phyloP scores from a whole-genome alignment of 768 basidiomycete genomes.

The Tephrocybe sp. region DNA sequence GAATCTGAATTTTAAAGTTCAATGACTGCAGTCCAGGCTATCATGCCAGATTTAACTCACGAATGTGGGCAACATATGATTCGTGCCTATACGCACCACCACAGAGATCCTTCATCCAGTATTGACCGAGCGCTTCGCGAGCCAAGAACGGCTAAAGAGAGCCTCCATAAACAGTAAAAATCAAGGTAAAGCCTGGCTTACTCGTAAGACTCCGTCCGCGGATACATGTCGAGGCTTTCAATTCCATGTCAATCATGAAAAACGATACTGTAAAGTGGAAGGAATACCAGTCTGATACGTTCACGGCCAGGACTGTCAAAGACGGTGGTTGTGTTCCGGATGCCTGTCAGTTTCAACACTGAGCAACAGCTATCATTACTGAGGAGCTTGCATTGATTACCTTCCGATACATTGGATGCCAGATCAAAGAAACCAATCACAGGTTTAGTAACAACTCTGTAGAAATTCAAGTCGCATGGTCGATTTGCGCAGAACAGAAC shows the following conservation, averaged over 20 bases:
- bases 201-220: constrained; percentile 83
- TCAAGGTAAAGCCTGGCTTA: constrained; percentile 35
- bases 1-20: constrained; percentile 47
- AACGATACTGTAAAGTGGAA: background rate
- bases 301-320: constrained; percentile 92
- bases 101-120: constrained; percentile 95
- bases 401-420: constrained; percentile 92
- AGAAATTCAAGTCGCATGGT: background rate
- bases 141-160: constrained; percentile 74
- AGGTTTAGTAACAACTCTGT: constrained; percentile 91
- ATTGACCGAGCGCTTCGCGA: constrained; percentile 91
- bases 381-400: constrained; percentile 31
- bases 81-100: constrained; percentile 85
- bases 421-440: constrained; percentile 96
- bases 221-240: constrained; percentile 80
- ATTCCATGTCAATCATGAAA: constrained; percentile 2
- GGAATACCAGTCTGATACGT: constrained; percentile 68
- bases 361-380: background rate
- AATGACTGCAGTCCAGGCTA: background rate
- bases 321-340: constrained; percentile 97
- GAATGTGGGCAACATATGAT: constrained; percentile 88
- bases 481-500: background rate
- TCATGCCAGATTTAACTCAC: constrained; percentile 33
- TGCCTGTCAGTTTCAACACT: constrained; percentile 49
- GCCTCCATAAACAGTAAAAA: background rate